Percentiles rank a stretch among this genome's conserved stretches.
phyloP scores from a whole-genome alignment of 495 filamentous ascomycete genomes.

The Talaromyces ruber region DNA sequence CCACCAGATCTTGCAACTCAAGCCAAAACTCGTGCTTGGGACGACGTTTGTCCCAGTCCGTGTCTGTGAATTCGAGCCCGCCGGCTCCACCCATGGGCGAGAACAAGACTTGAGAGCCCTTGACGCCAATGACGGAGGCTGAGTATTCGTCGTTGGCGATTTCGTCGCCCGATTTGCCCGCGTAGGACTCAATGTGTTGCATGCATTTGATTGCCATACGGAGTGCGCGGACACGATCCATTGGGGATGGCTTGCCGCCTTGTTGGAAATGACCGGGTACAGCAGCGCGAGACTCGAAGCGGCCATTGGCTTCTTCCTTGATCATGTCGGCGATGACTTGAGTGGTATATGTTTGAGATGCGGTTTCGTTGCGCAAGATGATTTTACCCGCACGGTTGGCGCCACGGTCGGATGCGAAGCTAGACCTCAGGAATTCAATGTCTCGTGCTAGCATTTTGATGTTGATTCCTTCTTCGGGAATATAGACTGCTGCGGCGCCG shows the following conservation, averaged over 20 bases:
- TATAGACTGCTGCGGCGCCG: slow-evolving; percentile 93
- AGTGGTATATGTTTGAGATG: slow-evolving; percentile 81
- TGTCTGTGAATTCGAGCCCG: slow-evolving; percentile 70
- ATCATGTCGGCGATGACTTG: slow-evolving; percentile 94
- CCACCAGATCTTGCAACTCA: slow-evolving; percentile 68
- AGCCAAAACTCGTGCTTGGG: slow-evolving; percentile 86
- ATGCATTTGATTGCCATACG: slow-evolving; percentile 87
- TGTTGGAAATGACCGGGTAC: slow-evolving; percentile 97
- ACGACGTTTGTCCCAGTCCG: slow-evolving; percentile 84
- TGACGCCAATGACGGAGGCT: slow-evolving; percentile 80
- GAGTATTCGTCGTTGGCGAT: slow-evolving; percentile 64
- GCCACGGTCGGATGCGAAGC: slow-evolving; percentile 79
- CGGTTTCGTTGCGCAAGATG: slow-evolving; percentile 89
- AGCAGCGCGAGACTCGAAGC: slow-evolving; percentile 88
- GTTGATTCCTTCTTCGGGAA: slow-evolving; percentile 91
- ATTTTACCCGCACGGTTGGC: slow-evolving; percentile 88
- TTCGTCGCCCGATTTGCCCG: slow-evolving; percentile 52
- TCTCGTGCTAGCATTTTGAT: slow-evolving; percentile 88
- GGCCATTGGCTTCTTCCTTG: slow-evolving; percentile 80
- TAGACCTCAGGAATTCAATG: slow-evolving; percentile 80
- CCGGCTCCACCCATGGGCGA: slow-evolving; percentile 57
- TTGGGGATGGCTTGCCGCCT: slow-evolving; percentile 84
- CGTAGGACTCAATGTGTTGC: slow-evolving; percentile 75
- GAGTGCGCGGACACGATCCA: slow-evolving; percentile 91
- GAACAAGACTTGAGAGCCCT: slow-evolving; percentile 82